phyloP scores from a whole-genome alignment of 139 green algal species.

The Spirogloea muscicola region DNA sequence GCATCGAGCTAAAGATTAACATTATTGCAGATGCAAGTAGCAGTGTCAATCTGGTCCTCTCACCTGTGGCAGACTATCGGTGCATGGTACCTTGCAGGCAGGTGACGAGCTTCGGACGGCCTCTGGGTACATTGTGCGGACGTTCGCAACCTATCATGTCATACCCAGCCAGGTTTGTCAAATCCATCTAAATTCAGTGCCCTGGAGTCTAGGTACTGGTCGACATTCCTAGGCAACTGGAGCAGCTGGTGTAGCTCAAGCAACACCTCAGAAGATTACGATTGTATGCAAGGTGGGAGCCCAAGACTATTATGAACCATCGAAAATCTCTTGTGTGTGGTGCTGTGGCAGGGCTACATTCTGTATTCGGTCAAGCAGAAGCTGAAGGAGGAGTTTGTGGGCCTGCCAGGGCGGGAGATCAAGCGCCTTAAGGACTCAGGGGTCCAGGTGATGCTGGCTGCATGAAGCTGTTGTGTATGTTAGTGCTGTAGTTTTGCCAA shows the following conservation, averaged over 20 bases:
- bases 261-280: background rate
- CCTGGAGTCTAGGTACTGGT: background rate
- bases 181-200: no score
- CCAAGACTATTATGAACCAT: background rate
- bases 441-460: constrained; percentile 27
- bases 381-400: constrained; percentile 63
- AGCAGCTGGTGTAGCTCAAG: background rate
- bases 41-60: background rate
- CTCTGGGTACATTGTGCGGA: constrained; percentile 42
- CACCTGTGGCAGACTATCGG: background rate
- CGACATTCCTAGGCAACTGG: background rate
- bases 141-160: constrained; percentile 68
- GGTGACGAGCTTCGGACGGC: constrained; percentile 2
- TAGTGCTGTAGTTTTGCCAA: constrained; percentile 7
- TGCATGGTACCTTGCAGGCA: background rate
- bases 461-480: background rate
- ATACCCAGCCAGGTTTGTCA: constrained; percentile 66
- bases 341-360: constrained; percentile 58
- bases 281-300: background rate
- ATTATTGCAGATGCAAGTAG: background rate
- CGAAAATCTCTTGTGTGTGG: background rate
- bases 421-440: constrained; percentile 33
- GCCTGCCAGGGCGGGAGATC: constrained; percentile 44
- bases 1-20: no score
- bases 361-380: constrained; percentile 66